Conservation (phyloP, 192 early-diverging fungal genomes). For the Chytriomyces sp. region DNA sequence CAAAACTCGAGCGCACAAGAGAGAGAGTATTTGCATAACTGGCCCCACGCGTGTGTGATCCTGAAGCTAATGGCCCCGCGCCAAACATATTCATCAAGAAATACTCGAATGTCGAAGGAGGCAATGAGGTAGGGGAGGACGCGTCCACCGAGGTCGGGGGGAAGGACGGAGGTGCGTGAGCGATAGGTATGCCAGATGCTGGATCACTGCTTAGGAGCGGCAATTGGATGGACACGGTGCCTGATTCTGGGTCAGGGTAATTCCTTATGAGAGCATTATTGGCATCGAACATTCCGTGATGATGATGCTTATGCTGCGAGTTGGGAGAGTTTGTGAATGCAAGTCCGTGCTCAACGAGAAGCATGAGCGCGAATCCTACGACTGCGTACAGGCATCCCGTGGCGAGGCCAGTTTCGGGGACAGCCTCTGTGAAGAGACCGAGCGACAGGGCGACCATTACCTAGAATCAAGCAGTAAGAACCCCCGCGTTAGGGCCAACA, state of each 20-base stretch:
- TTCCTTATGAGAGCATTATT: background rate
- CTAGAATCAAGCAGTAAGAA: background rate
- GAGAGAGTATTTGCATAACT: conserved; percentile 2
- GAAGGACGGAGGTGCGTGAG: too few relatives aligned
- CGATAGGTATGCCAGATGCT: too few relatives aligned
- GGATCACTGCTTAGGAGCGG: too few relatives aligned
- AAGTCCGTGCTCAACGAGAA: background rate
- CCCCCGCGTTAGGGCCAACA: background rate
- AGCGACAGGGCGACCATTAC: conserved; percentile 30
- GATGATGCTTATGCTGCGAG: too few relatives aligned
- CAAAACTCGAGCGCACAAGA: conserved; percentile 18
- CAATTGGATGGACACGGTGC: too few relatives aligned
- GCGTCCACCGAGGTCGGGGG: too few relatives aligned
- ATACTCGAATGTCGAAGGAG: background rate
- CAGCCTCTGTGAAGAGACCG: conserved; percentile 12
- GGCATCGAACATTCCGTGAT: background rate
- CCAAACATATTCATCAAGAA: conserved; percentile 20
- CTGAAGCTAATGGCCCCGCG: background rate
- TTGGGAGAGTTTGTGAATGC: background rate
- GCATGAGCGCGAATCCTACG: conserved; percentile 14
- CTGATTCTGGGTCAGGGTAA: background rate
- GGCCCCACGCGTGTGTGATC: background rate
- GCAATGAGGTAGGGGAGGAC: too few relatives aligned
- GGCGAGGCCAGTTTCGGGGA: background rate
- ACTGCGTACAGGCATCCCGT: background rate